Conservation (phyloP, 257 asterid genomes). For the Lycium ferocissimum region DNA sequence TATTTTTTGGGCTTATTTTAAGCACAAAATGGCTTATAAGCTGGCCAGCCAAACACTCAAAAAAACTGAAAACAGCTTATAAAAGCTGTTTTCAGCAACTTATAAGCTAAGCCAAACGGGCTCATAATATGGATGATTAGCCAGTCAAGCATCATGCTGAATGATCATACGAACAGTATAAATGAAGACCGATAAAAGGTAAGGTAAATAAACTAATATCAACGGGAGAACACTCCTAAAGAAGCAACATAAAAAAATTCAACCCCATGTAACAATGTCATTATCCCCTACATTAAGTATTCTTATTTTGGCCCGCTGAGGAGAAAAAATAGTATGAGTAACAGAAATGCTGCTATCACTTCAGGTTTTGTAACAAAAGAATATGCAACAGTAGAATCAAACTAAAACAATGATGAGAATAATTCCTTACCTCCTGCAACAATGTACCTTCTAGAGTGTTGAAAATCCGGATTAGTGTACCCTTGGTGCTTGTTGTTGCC, state of each 20-base stretch:
- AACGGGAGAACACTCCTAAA: not conserved
- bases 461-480: slow-evolving; percentile 75
- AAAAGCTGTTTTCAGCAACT: too few relatives aligned
- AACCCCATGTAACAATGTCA: not conserved
- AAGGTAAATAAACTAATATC: not conserved
- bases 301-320: not conserved
- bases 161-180: not conserved
- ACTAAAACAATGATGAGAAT: not conserved
- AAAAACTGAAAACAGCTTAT: too few relatives aligned
- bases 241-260: not conserved
- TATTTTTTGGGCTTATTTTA: too few relatives aligned
- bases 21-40: too few relatives aligned
- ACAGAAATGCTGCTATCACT: not conserved
- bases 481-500: slow-evolving; percentile 87
- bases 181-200: not conserved
- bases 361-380: not conserved
- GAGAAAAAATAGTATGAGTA: not conserved
- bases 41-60: too few relatives aligned
- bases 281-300: not conserved
- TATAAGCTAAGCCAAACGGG: too few relatives aligned
- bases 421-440: slow-evolving; percentile 74
- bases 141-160: not conserved
- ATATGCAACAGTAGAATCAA: not conserved
- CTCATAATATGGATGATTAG: slow-evolving; percentile 1
- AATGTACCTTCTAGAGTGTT: slow-evolving; percentile 79